phyloP scores from a whole-genome alignment of 208 protist species.

The Trypanosoma lewisi region DNA sequence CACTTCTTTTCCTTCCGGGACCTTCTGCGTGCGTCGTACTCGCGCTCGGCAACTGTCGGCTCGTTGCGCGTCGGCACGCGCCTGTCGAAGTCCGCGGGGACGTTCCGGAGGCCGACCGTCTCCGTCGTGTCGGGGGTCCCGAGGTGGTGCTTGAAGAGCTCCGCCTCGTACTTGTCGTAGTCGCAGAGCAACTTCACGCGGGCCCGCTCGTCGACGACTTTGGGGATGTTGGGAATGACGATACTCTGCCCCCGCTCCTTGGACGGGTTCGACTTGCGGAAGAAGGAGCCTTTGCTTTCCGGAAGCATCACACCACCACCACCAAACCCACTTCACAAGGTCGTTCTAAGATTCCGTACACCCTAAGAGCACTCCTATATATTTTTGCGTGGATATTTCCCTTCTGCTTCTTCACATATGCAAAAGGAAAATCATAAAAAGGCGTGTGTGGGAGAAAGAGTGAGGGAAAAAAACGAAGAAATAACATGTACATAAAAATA shows the following conservation, averaged over 20 bases:
- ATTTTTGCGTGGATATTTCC: neutral
- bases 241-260: conserved; percentile 36
- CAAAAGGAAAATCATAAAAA: conserved; percentile 13
- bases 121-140: conserved; percentile 59
- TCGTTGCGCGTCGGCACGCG: conserved; percentile 53
- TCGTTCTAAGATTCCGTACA: no score
- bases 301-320: neutral
- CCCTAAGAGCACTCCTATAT: neutral
- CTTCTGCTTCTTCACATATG: neutral
- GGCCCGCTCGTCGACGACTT: conserved; percentile 75
- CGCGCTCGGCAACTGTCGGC: conserved; percentile 59
- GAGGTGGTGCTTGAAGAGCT: conserved; percentile 86
- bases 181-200: conserved; percentile 77
- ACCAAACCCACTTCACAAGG: no score
- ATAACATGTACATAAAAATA: conserved; percentile 8
- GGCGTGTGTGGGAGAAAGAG: neutral
- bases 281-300: conserved; percentile 3
- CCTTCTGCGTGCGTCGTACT: conserved; percentile 43
- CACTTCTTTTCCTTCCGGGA: neutral
- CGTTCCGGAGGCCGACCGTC: conserved; percentile 65
- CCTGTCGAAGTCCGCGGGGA: conserved; percentile 65
- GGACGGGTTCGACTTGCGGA: conserved; percentile 9
- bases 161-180: conserved; percentile 87
- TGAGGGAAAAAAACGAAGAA: conserved; percentile 4
- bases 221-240: conserved; percentile 81